Evolutionary conservation across 768 basidiomycete species (phyloP), one percentile per base, ranked within the genome.

Genomic region (Trametes cinnabarina): DNA sequence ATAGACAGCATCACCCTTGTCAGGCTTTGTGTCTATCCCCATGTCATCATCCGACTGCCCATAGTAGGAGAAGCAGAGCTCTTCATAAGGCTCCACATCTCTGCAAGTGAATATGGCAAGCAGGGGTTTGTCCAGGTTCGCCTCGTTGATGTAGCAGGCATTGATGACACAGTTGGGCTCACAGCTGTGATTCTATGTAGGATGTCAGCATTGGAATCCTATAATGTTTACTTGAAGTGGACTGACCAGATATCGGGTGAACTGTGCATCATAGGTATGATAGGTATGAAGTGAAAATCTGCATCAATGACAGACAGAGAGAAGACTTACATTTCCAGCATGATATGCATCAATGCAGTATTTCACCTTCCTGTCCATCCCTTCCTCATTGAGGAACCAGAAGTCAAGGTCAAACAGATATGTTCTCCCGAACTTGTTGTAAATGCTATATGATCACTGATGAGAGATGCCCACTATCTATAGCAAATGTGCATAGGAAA

Each of bases 271-370:
- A n/a, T n/a, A n/a, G n/a, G n/a, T n/a, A n/a, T n/a, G n/a, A n/a
- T n/a, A 11, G 44, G 58, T 55, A 55, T 43, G 37, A 30, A 12
- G 47, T 44, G 50, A 34, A 19, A 52, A 7, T 48, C 49, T 35
- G 58, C 34, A 3, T 32, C 7, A 12, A n/a, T n/a, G 30, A 6
- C 30, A 11, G 10, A 4, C 32, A 19, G 51, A 23, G 8, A 48
- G 55, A 40, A 23, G 2, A 78, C 87, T 69, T 69, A 92, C 90
- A 71, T 92, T 92, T 11, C 90, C 90, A 19, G 82, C 86, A 71
- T 95, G 92, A 69, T 88, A 96, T 4, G 94, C 94, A 73, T 96
- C 94, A 2, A 95, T 85, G 14, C 78, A 77, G 61, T 85, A 91
- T 39, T 80, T 72, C 17, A 66, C 63, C 8, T 72, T 63, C 72